These are phyloP conservation scores for Spathaspora girioi DNA, from an alignment of 805 yeast species.

Conservation along the genomic window DNA sequence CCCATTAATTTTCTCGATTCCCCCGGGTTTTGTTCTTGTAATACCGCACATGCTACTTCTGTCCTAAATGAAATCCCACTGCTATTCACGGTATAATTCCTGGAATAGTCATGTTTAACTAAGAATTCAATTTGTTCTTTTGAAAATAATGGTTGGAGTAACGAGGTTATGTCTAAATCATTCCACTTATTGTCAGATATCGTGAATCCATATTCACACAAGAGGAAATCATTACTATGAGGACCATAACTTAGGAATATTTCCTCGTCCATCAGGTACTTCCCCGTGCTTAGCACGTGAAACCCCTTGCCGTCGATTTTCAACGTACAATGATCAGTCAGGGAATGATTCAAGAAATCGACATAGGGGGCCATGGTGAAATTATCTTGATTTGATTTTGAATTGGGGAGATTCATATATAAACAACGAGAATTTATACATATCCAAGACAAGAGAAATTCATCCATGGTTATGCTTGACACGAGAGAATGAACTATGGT, in stretches of 20 bases:
- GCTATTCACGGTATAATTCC: slow-evolving; percentile 63
- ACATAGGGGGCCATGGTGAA: slow-evolving; percentile 90
- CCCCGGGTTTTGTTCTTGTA: slow-evolving; percentile 33
- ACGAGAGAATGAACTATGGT: slow-evolving; percentile 24
- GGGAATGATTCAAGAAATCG: slow-evolving; percentile 78
- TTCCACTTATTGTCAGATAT: slow-evolving; percentile 62
- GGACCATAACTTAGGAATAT: slow-evolving; percentile 79
- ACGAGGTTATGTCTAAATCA: slow-evolving; percentile 57
- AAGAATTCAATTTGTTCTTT: slow-evolving; percentile 44
- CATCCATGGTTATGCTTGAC: slow-evolving; percentile 8
- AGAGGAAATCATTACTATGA: slow-evolving; percentile 76
- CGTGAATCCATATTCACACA: slow-evolving; percentile 85
- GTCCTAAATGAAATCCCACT: slow-evolving; percentile 65
- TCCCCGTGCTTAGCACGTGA: slow-evolving; percentile 37
- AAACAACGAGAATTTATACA: slow-evolving; percentile 90
- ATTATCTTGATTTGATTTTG: slow-evolving; percentile 52
- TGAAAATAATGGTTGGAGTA: slow-evolving; percentile 33
- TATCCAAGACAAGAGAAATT: slow-evolving; percentile 72
- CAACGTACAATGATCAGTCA: slow-evolving; percentile 51
- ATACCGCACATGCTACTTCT: slow-evolving; percentile 66
- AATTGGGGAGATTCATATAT: slow-evolving; percentile 64
- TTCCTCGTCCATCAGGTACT: slow-evolving; percentile 46
- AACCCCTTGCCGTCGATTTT: slow-evolving; percentile 47
- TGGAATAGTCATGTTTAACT: slow-evolving; percentile 53
- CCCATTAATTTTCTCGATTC: slow-evolving; percentile 31